Evolutionary conservation across 2,329 filamentous ascomycete species (phyloP).

Genomic region (Aureobasidium sp.): DNA sequence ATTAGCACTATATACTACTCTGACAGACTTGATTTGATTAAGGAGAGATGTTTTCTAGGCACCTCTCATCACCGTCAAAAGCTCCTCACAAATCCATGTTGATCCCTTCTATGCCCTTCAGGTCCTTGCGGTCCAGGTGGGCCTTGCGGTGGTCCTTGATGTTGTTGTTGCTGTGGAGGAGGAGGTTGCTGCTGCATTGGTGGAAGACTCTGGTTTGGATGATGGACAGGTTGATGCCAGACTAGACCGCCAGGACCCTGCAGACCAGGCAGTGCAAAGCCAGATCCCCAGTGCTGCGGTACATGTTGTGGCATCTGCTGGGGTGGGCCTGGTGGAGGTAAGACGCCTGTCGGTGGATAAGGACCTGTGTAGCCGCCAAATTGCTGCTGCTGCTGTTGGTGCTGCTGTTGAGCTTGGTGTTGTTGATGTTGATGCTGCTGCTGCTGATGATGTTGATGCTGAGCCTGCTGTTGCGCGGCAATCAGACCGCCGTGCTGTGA

Average conservation of each 20-base stretch:
- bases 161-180: not conserved
- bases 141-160: not conserved
- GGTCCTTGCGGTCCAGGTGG: not conserved
- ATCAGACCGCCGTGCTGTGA: constrained; percentile 4
- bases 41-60: not conserved
- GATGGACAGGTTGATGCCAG: not conserved
- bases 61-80: constrained; percentile 12
- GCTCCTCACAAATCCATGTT: constrained; percentile 11
- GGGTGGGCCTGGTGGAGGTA: not conserved
- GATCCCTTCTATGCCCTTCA: constrained; percentile 3
- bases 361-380: constrained; percentile 3
- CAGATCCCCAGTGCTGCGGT: not conserved
- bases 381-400: not conserved
- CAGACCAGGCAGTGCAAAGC: not conserved
- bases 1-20: not conserved
- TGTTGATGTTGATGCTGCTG: constrained; percentile 1
- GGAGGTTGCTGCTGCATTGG: not conserved
- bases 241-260: not conserved
- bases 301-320: not conserved
- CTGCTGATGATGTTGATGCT: constrained; percentile 5
- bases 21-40: not conserved
- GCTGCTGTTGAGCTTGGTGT: not conserved
- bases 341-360: not conserved
- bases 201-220: not conserved
- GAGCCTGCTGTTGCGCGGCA: constrained; percentile 8